phyloP scores from a whole-genome alignment of 2,329 filamentous ascomycete species.

The Diaporthe caulivora region DNA sequence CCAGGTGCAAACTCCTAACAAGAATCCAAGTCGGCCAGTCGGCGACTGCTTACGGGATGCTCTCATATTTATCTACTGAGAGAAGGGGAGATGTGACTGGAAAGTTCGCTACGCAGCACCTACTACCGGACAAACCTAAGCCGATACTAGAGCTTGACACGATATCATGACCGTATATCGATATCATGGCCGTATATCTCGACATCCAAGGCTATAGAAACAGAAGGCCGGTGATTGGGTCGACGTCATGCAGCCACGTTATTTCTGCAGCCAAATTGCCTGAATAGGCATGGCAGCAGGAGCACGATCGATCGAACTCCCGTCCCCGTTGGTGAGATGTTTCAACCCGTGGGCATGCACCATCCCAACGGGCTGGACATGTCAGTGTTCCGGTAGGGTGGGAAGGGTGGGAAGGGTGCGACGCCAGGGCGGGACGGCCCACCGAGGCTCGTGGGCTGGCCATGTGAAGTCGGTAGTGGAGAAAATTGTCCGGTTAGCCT shows the following conservation, averaged over 20 bases:
- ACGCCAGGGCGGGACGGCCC: slow-evolving; percentile 19
- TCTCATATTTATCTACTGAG: slow-evolving; percentile 2
- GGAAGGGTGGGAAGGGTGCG: slow-evolving; percentile 13
- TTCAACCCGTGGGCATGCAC: slow-evolving; percentile 10
- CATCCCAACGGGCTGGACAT: not conserved
- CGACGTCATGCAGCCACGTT: slow-evolving; percentile 1
- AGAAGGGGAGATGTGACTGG: not conserved
- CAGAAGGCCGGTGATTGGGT: not conserved
- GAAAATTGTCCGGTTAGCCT: not conserved
- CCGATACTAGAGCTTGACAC: not conserved
- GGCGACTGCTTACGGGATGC: not conserved
- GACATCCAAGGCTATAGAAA: slow-evolving; percentile 1
- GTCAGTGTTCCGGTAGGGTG: not conserved
- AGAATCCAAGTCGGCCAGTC: not conserved
- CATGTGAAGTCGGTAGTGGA: not conserved
- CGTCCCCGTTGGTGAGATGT: not conserved
- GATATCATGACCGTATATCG: no score
- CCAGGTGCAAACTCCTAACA: not conserved
- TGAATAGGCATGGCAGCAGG: slow-evolving; percentile 12
- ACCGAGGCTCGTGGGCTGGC: slow-evolving; percentile 9
- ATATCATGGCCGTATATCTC: not conserved
- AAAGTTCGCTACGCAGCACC: not conserved
- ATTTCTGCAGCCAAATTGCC: slow-evolving; percentile 9
- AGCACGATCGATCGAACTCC: slow-evolving; percentile 17
- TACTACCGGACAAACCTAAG: not conserved